These are phyloP conservation scores for Wickerhamiella pararugosa DNA, from an alignment of 1,139 yeast species.

Conservation along the genomic window DNA sequence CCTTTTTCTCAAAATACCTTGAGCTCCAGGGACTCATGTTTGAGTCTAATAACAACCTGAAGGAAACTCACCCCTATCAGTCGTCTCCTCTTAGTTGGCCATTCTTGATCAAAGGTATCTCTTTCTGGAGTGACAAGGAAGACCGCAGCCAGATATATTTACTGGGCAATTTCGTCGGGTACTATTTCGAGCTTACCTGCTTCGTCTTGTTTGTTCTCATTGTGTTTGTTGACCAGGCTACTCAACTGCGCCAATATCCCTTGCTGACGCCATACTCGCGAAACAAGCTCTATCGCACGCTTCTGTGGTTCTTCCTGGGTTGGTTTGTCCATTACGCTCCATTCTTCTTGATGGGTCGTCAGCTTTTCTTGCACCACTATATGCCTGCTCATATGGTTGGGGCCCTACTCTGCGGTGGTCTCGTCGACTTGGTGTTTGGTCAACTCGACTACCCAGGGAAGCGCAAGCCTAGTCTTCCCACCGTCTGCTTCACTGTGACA, in stretches of 20 bases:
- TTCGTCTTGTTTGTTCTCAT: constrained; percentile 51
- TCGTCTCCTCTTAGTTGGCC: constrained; percentile 94
- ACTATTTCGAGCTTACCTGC: constrained; percentile 71
- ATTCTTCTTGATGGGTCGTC: constrained; percentile 83
- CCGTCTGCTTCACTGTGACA: neutral
- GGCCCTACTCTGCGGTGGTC: constrained; percentile 66
- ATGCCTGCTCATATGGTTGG: constrained; percentile 92
- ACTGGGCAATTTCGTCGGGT: constrained; percentile 80
- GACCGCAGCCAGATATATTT: constrained; percentile 66
- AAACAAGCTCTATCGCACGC: constrained; percentile 60
- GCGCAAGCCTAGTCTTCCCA: constrained; percentile 8
- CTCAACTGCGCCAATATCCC: constrained; percentile 54
- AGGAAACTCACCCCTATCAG: constrained; percentile 90
- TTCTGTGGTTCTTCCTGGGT: constrained; percentile 74
- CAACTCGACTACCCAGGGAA: constrained; percentile 26
- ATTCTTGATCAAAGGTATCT: constrained; percentile 76
- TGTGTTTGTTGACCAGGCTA: constrained; percentile 56
- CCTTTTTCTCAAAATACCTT: constrained; percentile 76
- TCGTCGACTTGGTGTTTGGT: constrained; percentile 65
- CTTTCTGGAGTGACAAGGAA: constrained; percentile 76
- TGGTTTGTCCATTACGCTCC: constrained; percentile 87
- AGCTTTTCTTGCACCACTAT: constrained; percentile 87
- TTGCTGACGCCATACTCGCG: constrained; percentile 50
- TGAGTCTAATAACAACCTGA: constrained; percentile 74
- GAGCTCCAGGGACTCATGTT: constrained; percentile 85